A percentile compares a stretch with the other conserved stretches of the same genome.
phyloP scores from a whole-genome alignment of 495 filamentous ascomycete species.

The Daldinia childiae region DNA sequence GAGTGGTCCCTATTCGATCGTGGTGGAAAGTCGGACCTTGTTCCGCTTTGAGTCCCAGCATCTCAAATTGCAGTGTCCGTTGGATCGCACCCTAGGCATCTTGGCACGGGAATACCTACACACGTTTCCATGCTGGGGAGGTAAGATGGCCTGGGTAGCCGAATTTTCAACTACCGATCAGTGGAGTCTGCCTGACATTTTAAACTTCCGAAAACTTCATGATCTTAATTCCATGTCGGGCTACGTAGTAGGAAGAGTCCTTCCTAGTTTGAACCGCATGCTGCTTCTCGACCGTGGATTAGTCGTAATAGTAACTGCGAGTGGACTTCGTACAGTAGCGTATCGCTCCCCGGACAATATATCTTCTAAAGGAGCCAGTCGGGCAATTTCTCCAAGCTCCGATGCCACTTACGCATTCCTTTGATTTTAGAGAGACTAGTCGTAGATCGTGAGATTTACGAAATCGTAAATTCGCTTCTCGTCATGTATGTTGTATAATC shows the following conservation, averaged over 20 bases:
- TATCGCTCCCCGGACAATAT: neutral
- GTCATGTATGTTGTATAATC: neutral
- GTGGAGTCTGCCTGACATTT: slow-evolving; percentile 24
- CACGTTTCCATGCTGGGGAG: slow-evolving; percentile 31
- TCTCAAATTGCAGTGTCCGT: slow-evolving; percentile 33
- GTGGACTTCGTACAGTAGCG: slow-evolving; percentile 22
- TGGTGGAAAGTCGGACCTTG: slow-evolving; percentile 42
- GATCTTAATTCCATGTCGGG: slow-evolving; percentile 15
- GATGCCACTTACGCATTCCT: slow-evolving; percentile 12
- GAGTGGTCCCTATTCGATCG: slow-evolving; percentile 6
- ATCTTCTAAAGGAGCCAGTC: slow-evolving; percentile 28
- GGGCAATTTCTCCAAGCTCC: slow-evolving; percentile 26
- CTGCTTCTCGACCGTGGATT: slow-evolving; percentile 6
- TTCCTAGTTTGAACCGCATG: slow-evolving; percentile 25
- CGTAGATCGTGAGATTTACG: neutral
- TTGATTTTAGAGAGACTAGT: neutral
- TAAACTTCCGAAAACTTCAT: slow-evolving; percentile 10
- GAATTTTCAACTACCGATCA: slow-evolving; percentile 35
- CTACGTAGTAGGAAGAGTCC: slow-evolving; percentile 14
- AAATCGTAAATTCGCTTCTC: neutral
- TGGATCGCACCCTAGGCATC: slow-evolving; percentile 40
- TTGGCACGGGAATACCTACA: slow-evolving; percentile 40
- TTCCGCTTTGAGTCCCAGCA: slow-evolving; percentile 36
- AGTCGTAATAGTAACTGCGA: slow-evolving; percentile 22
- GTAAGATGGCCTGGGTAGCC: slow-evolving; percentile 8